A percentile compares a stretch with the other conserved stretches of the same genome.
phyloP scores from a whole-genome alignment of 306 rosid species.

The Gastrolobium villosum region DNA sequence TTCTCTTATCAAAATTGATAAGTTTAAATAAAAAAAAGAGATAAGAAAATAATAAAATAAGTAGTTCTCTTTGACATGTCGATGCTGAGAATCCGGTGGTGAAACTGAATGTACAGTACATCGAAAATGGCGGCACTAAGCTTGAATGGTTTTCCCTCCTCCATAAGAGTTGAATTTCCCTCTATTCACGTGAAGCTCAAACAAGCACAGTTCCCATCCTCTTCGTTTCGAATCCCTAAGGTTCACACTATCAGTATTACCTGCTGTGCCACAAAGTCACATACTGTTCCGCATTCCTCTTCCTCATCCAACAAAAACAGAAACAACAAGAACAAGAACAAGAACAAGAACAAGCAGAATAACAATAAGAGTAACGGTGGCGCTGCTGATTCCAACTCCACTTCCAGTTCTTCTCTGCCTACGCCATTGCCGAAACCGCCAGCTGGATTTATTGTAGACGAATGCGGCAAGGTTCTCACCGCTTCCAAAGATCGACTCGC shows the following conservation, averaged over 20 bases:
- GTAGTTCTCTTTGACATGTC: background rate
- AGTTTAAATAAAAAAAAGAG: no score
- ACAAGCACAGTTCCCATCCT: constrained; percentile 7
- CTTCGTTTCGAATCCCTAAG: constrained; percentile 25
- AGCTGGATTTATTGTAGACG: constrained; percentile 85
- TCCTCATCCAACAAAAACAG: constrained; percentile 16
- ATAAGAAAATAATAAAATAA: no score
- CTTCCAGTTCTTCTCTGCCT: constrained; percentile 47
- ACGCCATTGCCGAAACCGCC: constrained; percentile 84
- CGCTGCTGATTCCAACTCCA: constrained; percentile 7
- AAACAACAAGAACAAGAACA: constrained; percentile 8
- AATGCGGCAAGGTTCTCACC: constrained; percentile 69
- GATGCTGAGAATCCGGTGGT: background rate
- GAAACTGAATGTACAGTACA: background rate
- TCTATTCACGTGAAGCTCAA: constrained; percentile 24
- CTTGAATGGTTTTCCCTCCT: constrained; percentile 36
- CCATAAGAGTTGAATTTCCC: background rate
- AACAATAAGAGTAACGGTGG: background rate
- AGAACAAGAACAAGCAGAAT: background rate
- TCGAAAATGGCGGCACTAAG: constrained; percentile 39
- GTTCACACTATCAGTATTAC: constrained; percentile 6
- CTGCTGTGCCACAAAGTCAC: constrained; percentile 37
- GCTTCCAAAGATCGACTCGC: constrained; percentile 72
- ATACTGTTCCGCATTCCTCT: constrained; percentile 31
- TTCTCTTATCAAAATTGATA: no score